Base-by-base conservation (phyloP, 1,284 basidiomycete species). In the Fomitopsis schrenkii region DNA sequence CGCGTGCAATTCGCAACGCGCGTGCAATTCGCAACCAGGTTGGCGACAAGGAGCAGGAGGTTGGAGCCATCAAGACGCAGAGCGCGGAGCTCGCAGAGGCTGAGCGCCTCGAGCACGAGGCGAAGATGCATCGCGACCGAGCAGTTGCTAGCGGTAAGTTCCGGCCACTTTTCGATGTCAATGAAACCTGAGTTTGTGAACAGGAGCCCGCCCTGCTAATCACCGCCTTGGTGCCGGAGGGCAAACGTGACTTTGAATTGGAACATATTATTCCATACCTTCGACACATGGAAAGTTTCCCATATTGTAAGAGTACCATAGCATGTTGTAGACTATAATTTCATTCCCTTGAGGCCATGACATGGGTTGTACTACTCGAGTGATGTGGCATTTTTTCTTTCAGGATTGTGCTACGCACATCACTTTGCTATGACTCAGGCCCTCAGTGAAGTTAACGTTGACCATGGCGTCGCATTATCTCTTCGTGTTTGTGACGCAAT, bases 41-140 rank as follows among this genome's bases (percentile, higher is more conserved):
- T 10, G 60, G 79, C 45, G 76, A 82, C 74, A 85, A 84, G 68
- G 80, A 85, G 67, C 76, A 78, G 77, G 82, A 83, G 72, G 83
- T 83, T 0, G 72, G 77, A 26, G 72, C 77, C 0, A 66, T 79
- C 57, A 81, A 80, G 63, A 64, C 75, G 17, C 83, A 84, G 70
- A 76, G 78, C 38, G 66, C 72, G 5, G 83, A 84, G 66, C 71
- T 85, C 22, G 74, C 76, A n/a, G 81, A 83, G 68, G 83, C 83
- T 28, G 82, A 85, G 68, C 76, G 80, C 22, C 74, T 84, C 14
- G 83, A 85, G 71, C 72, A 71, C 1, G 81, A 83, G 67, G 83
- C 83, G 9, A 54, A 76, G 46, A 68, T 77, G 68, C 77, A 78
- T 41, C 78, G 83, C 26, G 80, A 84, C 64, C 77, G 82, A 5